Evolutionary conservation across 306 rosid species (phyloP).

Genomic region (Clitoria ternatea): DNA sequence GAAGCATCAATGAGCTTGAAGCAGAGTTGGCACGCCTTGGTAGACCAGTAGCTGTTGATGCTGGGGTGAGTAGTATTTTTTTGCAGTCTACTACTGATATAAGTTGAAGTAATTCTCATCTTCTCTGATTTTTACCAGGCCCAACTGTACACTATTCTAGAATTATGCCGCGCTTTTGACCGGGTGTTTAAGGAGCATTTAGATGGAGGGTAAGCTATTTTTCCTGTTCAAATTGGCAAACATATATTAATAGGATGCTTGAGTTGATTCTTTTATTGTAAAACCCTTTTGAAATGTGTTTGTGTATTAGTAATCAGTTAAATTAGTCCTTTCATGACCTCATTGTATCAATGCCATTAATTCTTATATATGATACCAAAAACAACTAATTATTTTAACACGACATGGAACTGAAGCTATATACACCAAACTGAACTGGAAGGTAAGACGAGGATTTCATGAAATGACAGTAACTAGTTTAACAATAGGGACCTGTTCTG

Average conservation of each 20-base stretch:
- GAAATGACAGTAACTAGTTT: neutral
- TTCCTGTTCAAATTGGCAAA: neutral
- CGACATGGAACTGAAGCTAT: neutral
- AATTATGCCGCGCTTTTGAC: conserved; percentile 85
- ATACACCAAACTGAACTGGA: neutral
- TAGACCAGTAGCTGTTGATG: conserved; percentile 81
- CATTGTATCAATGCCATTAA: neutral
- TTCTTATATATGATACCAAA: neutral
- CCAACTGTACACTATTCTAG: conserved; percentile 78
- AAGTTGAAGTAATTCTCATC: neutral
- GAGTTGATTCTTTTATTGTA: neutral
- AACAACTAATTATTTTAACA: neutral
- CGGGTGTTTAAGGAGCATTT: conserved; percentile 88
- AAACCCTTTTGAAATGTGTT: neutral
- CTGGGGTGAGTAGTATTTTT: conserved; percentile 69
- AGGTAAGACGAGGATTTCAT: neutral
- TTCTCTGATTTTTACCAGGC: conserved; percentile 51
- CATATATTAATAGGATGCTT: neutral
- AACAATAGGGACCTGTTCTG: neutral
- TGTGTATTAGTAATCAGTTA: neutral
- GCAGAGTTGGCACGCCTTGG: conserved; percentile 83
- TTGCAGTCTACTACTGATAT: neutral
- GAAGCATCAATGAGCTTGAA: conserved; percentile 85
- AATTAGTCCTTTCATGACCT: neutral
- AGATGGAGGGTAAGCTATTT: conserved; percentile 78